Conservation (phyloP, 1,284 basidiomycete genomes). For the Microbotryomycetes sp. region DNA sequence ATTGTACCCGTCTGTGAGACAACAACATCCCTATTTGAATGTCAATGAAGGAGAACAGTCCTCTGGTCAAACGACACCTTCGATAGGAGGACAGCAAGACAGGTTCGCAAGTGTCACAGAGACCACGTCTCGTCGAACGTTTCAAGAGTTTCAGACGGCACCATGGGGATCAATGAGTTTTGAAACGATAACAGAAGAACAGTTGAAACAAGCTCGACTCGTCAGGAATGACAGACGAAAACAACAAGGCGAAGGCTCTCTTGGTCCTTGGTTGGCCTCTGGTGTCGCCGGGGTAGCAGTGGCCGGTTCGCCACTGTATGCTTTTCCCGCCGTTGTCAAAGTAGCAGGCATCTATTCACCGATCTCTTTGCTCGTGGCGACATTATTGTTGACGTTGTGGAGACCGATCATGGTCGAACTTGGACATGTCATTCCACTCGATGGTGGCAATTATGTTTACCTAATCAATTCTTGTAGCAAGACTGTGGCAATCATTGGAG, state of each 20-base stretch:
- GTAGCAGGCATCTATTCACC: conserved; percentile 59
- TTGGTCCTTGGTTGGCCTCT: conserved; percentile 46
- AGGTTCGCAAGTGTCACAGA: not conserved
- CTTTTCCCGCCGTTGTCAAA: conserved; percentile 58
- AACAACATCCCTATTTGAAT: not conserved
- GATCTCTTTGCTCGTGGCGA: conserved; percentile 57
- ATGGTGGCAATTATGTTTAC: conserved; percentile 63
- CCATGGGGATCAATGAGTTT: conserved; percentile 55
- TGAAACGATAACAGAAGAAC: conserved; percentile 47
- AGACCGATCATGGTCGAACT: conserved; percentile 64
- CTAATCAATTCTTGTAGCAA: conserved; percentile 50
- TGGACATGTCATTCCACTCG: conserved; percentile 57
- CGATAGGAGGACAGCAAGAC: not conserved
- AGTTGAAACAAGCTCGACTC: conserved; percentile 32
- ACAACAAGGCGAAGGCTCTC: conserved; percentile 38
- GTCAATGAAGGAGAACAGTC: not conserved
- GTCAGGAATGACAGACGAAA: conserved; percentile 42
- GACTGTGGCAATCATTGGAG: conserved; percentile 54
- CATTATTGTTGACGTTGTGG: conserved; percentile 58
- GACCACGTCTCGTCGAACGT: not conserved
- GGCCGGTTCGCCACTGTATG: conserved; percentile 62
- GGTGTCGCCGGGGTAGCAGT: conserved; percentile 62
- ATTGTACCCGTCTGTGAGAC: not conserved
- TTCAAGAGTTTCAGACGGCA: conserved; percentile 10
- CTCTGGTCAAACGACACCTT: not conserved